Evolutionary conservation across 495 filamentous ascomycete species (phyloP).

Genomic region (Penicillium flavigenum): DNA sequence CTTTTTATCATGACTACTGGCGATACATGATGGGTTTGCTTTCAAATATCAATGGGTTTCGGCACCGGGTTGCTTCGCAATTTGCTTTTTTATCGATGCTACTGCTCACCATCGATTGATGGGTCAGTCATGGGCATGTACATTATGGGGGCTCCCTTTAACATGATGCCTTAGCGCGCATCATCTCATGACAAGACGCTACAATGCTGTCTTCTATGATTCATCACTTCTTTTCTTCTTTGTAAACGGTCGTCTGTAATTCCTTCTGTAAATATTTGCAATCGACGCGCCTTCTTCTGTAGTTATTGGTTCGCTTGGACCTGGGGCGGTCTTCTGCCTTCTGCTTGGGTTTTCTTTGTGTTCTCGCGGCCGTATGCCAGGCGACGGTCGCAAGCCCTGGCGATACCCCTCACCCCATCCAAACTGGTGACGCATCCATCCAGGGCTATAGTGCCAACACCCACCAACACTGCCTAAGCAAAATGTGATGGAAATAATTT

Average conservation of each 20-base stretch:
- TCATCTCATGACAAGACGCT: constrained; percentile 45
- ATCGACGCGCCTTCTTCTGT: background rate
- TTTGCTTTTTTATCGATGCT: constrained; percentile 42
- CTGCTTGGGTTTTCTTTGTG: background rate
- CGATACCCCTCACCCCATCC: background rate
- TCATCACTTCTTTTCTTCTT: constrained; percentile 1
- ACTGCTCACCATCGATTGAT: constrained; percentile 33
- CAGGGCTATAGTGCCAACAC: no score
- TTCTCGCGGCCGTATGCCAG: background rate
- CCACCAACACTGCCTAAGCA: no score
- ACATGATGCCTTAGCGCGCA: constrained; percentile 36
- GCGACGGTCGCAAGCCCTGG: background rate
- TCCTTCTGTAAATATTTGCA: background rate
- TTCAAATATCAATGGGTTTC: constrained; percentile 48
- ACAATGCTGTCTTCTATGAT: constrained; percentile 37
- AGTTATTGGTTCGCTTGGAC: background rate
- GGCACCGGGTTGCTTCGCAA: constrained; percentile 42
- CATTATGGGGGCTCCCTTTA: constrained; percentile 37
- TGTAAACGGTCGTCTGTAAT: background rate
- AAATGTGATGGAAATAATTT: no score
- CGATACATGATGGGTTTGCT: constrained; percentile 53
- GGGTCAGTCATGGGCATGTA: constrained; percentile 49
- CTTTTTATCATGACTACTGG: constrained; percentile 46
- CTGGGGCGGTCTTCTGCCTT: background rate
- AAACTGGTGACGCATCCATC: no score